Conservation (phyloP, 2,329 filamentous ascomycete species). For the Erysiphe neolycopersici region DNA sequence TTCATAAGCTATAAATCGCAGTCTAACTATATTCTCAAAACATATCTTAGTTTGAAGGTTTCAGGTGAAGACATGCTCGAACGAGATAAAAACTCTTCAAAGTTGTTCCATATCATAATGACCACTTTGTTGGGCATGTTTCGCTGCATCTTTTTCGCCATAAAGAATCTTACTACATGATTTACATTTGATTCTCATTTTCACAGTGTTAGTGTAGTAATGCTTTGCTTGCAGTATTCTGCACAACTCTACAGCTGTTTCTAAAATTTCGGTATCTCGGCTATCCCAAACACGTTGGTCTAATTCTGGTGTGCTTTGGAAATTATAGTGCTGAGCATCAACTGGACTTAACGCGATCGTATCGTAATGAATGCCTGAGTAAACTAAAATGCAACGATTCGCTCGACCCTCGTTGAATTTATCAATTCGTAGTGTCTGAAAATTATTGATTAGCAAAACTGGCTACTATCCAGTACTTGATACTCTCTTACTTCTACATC, state of each 20-base stretch:
- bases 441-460: conserved; percentile 1
- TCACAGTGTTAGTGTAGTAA: conserved; percentile 73
- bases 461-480: background rate
- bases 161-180: conserved; percentile 40
- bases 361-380: conserved; percentile 86
- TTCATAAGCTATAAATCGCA: too few relatives aligned
- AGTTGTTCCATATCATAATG: conserved; percentile 25
- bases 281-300: conserved; percentile 37
- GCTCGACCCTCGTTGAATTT: conserved; percentile 48
- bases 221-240: conserved; percentile 39
- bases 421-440: conserved; percentile 34
- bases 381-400: conserved; percentile 52
- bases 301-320: conserved; percentile 38
- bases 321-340: conserved; percentile 25
- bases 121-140: conserved; percentile 33
- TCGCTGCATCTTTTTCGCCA: conserved; percentile 33
- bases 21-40: too few relatives aligned
- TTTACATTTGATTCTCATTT: conserved; percentile 56
- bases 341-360: conserved; percentile 51
- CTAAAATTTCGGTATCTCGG: conserved; percentile 38
- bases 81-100: too few relatives aligned
- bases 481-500: conserved; percentile 32
- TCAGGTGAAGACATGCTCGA: too few relatives aligned
- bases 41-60: too few relatives aligned
- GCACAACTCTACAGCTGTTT: conserved; percentile 37